phyloP scores from a whole-genome alignment of 2,329 filamentous ascomycete species.

The Ophiostoma australiae region DNA sequence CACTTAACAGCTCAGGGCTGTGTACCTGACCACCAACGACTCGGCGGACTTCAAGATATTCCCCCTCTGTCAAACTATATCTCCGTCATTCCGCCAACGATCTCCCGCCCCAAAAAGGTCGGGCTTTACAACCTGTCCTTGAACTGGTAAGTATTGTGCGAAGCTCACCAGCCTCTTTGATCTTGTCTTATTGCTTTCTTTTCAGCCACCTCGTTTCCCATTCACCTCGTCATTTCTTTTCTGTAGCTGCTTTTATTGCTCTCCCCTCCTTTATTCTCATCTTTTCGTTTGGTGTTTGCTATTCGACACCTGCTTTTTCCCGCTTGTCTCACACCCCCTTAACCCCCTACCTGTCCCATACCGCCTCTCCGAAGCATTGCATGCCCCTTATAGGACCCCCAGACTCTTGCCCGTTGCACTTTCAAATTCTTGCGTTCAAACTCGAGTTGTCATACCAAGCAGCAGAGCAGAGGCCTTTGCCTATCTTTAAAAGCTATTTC shows the following conservation, averaged over 20 bases:
- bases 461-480: neutral
- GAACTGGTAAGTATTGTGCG: neutral
- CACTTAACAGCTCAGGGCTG: neutral
- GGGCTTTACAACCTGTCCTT: neutral
- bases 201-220: neutral
- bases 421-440: neutral
- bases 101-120: no score
- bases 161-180: neutral
- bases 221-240: neutral
- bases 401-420: neutral
- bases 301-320: neutral
- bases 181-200: neutral
- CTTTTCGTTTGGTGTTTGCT: neutral
- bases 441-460: neutral
- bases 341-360: neutral
- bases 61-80: neutral
- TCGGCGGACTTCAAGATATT: neutral
- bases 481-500: neutral
- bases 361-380: neutral
- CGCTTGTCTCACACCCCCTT: conserved; percentile 2
- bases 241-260: neutral
- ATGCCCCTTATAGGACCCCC: neutral
- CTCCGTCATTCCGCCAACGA: no score
- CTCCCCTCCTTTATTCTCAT: neutral
- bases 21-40: neutral